Conservation (phyloP, 1,139 yeast species). For the Pichia sp. region DNA sequence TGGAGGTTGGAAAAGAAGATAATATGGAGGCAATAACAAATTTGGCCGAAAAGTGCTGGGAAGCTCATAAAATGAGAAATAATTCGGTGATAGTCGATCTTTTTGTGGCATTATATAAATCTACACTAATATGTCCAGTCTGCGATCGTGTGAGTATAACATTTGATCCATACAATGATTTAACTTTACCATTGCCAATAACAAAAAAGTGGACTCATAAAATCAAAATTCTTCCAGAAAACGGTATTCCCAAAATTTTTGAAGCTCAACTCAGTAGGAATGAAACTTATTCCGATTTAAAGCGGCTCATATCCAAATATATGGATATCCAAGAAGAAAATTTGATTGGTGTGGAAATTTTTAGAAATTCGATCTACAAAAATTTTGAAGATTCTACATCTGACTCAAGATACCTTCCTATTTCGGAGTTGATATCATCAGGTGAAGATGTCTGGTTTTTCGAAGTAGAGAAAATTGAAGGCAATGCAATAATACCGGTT, state of each 20-base stretch:
- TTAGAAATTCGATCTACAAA: slow-evolving; percentile 62
- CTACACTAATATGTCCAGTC: slow-evolving; percentile 82
- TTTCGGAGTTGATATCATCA: slow-evolving; percentile 62
- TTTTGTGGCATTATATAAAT: slow-evolving; percentile 86
- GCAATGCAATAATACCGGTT: slow-evolving; percentile 65
- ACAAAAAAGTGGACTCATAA: slow-evolving; percentile 69
- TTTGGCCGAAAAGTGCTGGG: slow-evolving; percentile 78
- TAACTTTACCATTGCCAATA: slow-evolving; percentile 85
- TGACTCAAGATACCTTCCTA: slow-evolving; percentile 58
- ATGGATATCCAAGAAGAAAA: slow-evolving; percentile 41
- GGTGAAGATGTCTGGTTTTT: slow-evolving; percentile 67
- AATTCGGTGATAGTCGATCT: slow-evolving; percentile 82
- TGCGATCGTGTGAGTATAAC: slow-evolving; percentile 81
- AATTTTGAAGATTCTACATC: slow-evolving; percentile 60
- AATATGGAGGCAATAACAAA: slow-evolving; percentile 51
- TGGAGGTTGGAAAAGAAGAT: slow-evolving; percentile 55
- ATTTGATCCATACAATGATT: slow-evolving; percentile 89
- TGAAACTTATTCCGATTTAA: slow-evolving; percentile 61
- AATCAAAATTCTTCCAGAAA: slow-evolving; percentile 57
- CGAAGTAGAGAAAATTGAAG: slow-evolving; percentile 46
- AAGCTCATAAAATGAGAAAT: slow-evolving; percentile 71
- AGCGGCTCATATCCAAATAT: slow-evolving; percentile 54
- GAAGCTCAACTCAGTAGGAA: slow-evolving; percentile 72
- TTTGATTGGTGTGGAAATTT: slow-evolving; percentile 67
- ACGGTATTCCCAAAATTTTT: slow-evolving; percentile 45